These are phyloP conservation scores for Diaporthe vexans DNA, from an alignment of 2,329 filamentous ascomycete genomes.

Conservation along the genomic window DNA sequence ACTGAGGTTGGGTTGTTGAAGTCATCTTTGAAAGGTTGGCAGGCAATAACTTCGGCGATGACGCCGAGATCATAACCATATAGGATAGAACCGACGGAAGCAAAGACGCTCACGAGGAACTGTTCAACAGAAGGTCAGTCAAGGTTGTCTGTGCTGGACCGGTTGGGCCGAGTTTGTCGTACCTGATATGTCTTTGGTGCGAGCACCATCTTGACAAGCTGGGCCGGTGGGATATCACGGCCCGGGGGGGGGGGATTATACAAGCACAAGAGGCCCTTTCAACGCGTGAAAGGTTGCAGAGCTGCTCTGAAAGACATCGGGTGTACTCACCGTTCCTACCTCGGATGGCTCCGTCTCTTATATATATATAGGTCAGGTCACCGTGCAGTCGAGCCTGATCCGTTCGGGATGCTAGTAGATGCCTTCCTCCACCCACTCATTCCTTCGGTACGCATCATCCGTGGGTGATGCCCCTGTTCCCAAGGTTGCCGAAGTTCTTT, in stretches of 20 bases:
- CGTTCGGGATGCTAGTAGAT: slow-evolving; percentile 4
- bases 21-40: slow-evolving; percentile 48
- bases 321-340: slow-evolving; percentile 26
- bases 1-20: slow-evolving; percentile 49
- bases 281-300: slow-evolving; percentile 9
- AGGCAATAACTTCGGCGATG: slow-evolving; percentile 66
- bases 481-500: slow-evolving; percentile 9
- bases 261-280: background rate
- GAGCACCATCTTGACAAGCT: slow-evolving; percentile 41
- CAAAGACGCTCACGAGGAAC: slow-evolving; percentile 68
- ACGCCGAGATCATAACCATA: slow-evolving; percentile 70
- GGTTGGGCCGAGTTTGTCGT: slow-evolving; percentile 1
- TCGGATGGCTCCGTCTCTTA: slow-evolving; percentile 9
- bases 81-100: slow-evolving; percentile 67
- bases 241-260: background rate
- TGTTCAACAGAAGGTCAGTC: slow-evolving; percentile 46
- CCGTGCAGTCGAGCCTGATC: slow-evolving; percentile 5
- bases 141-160: slow-evolving; percentile 24
- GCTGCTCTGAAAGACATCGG: background rate
- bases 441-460: slow-evolving; percentile 28
- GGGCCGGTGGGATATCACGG: slow-evolving; percentile 1
- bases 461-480: background rate
- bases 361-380: slow-evolving; percentile 32
- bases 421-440: slow-evolving; percentile 5
- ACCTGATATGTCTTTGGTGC: slow-evolving; percentile 44